Evolutionary conservation across 2,329 filamentous ascomycete genomes (phyloP), one percentile per base, ranked within the genome.

Genomic region (Fusarium oxysporum): DNA sequence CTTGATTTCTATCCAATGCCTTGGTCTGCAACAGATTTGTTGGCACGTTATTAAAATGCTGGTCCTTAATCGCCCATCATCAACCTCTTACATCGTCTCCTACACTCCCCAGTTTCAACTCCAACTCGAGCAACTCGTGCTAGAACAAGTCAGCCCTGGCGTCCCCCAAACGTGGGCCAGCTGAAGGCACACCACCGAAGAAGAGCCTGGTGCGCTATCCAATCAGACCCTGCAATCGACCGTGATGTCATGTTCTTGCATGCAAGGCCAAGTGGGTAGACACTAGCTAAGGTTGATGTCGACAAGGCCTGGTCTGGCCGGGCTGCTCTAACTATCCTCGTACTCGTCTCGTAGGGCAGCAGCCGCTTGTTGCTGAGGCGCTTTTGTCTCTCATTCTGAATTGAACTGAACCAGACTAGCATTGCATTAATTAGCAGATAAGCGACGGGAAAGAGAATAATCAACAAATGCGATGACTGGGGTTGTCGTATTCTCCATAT

Each of bases 161-260:
- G 66, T 62, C 55, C 63, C 50, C 70, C 55, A 56, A 67, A 67
- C 68, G 70, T 65, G 65, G 65, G 43, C 65, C 71, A 74, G 71
- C 71, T 75, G 72, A 73, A 74, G 63, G 53, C 72, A 62, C 68
- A 72, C 68, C 72, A 75, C 72, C 72, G 72, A 75, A 37, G 62
- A 73, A 74, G 70, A 75, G 66, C 72, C 72, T 62, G 62, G 51
- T 59, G 44, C 35, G 32, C 48, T 45, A 43, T 35, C 72, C 72
- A 74, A 74, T 74, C 66, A 71, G 32, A 48, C 32, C 28, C 38
- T 40, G 33, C 32, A 51, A 53, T 37, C 47, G 45, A 37, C 45
- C 43, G 70, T 75, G 72, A 75, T 75, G 72, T 75, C 70, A 75
- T 75, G 65, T 51, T 68, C 48, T 68, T 63, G 43, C 56, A 68